A percentile compares a stretch with the other conserved stretches of the same genome.
Evolutionary conservation across 306 rosid genomes (phyloP).

Genomic region (Rosa persica): DNA sequence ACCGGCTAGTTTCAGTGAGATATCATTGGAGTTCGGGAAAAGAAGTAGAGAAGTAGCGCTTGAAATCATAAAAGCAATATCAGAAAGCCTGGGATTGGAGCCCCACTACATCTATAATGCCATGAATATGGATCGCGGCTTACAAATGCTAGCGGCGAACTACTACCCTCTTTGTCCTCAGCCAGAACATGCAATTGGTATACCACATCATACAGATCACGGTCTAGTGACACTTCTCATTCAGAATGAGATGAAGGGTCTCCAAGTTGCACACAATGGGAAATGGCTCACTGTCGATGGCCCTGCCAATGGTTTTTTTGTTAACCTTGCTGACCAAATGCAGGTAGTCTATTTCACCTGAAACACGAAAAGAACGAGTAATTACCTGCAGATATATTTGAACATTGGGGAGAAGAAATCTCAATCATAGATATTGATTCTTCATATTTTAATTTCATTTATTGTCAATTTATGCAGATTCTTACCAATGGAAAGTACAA

Average conservation of each 20-base stretch:
- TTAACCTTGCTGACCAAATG: neutral
- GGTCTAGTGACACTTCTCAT: too few relatives aligned
- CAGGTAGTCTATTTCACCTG: constrained; percentile 3
- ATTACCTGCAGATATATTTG: too few relatives aligned
- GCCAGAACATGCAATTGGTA: constrained; percentile 15
- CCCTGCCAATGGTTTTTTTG: too few relatives aligned
- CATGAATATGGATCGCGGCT: neutral
- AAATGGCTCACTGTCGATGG: constrained; percentile 12
- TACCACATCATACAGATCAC: too few relatives aligned
- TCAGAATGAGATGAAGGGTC: constrained; percentile 28
- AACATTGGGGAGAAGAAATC: too few relatives aligned
- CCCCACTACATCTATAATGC: constrained; percentile 23
- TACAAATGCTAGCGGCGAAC: constrained; percentile 15
- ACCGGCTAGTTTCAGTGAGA: constrained; percentile 41
- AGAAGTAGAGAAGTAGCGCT: constrained; percentile 12
- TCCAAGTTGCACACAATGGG: constrained; percentile 25
- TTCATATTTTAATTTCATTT: too few relatives aligned
- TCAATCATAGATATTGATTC: too few relatives aligned
- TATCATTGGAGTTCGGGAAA: neutral
- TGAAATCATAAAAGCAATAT: constrained; percentile 16
- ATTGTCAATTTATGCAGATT: constrained; percentile 15
- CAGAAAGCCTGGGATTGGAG: constrained; percentile 31
- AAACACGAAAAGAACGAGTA: neutral
- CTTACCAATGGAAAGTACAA: constrained; percentile 54
- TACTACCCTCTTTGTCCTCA: constrained; percentile 33